Conservation (phyloP, 345 rosid genomes). For the Punica granatum region DNA sequence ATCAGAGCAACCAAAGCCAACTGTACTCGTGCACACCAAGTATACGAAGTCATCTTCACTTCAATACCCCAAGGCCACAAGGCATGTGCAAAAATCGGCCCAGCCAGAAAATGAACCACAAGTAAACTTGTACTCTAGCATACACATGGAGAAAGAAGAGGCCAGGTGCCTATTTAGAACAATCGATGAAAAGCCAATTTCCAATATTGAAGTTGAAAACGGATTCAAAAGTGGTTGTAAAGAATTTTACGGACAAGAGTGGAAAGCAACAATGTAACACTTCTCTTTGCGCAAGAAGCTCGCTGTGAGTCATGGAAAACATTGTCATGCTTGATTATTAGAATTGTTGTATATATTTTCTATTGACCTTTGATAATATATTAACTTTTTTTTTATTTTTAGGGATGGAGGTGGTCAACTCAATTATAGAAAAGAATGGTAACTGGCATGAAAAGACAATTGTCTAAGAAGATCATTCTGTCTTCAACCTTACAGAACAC, state of each 20-base stretch:
- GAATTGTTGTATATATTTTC: not conserved
- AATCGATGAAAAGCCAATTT: not conserved
- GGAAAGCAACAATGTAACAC: not conserved
- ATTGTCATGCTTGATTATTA: not conserved
- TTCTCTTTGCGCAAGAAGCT: not conserved
- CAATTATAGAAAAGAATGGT: not conserved
- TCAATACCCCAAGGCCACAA: not conserved
- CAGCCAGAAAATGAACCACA: too few species aligned
- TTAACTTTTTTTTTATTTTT: not conserved
- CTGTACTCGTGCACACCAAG: not conserved
- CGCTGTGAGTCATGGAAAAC: not conserved
- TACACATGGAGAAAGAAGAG: not conserved
- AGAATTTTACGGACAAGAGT: not conserved
- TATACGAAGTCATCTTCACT: not conserved
- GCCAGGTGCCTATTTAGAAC: not conserved
- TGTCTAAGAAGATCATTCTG: too few species aligned
- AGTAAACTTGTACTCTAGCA: not conserved
- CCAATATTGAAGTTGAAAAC: not conserved
- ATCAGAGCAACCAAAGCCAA: not conserved
- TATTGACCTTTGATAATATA: not conserved
- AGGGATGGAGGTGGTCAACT: not conserved
- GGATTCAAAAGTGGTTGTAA: not conserved
- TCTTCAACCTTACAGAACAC: not conserved
- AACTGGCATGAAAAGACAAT: not conserved
- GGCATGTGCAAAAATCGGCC: too few species aligned